Percentiles rank a stretch among this genome's conserved stretches.
phyloP scores from a whole-genome alignment of 2,329 filamentous ascomycete species.

The Colletotrichum sp. region DNA sequence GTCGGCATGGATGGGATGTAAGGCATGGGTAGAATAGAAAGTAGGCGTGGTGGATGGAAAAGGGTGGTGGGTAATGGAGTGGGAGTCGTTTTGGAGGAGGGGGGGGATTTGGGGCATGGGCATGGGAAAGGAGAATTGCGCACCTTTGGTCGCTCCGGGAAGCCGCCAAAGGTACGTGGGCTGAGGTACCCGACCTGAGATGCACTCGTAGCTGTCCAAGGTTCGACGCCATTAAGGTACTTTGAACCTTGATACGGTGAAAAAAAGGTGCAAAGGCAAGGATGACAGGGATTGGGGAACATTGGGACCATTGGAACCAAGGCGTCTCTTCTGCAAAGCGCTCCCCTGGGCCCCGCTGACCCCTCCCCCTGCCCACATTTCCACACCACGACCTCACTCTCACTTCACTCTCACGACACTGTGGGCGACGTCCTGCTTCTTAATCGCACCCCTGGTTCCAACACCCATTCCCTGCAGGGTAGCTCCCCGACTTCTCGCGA shows the following conservation, averaged over 20 bases:
- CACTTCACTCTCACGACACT: slow-evolving; percentile 4
- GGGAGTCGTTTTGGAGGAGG: slow-evolving; percentile 5
- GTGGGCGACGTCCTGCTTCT: not conserved
- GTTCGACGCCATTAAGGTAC: not conserved
- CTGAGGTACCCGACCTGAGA: slow-evolving; percentile 7
- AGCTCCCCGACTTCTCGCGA: slow-evolving; percentile 13
- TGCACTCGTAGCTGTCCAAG: not conserved
- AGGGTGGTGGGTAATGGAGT: slow-evolving; percentile 2
- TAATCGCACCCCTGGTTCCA: slow-evolving; percentile 11
- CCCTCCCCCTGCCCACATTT: not conserved
- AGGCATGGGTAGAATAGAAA: not conserved
- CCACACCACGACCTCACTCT: not conserved
- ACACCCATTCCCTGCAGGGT: not conserved
- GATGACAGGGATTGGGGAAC: slow-evolving; percentile 1
- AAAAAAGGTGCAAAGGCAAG: not conserved
- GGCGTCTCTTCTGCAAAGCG: not conserved
- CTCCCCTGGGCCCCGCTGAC: not conserved
- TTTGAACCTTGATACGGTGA: not conserved
- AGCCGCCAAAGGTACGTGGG: slow-evolving; percentile 14
- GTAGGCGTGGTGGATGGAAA: not conserved
- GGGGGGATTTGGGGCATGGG: slow-evolving; percentile 15
- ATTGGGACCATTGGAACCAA: slow-evolving; percentile 1
- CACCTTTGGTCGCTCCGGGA: slow-evolving; percentile 16
- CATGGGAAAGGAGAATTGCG: slow-evolving; percentile 22
- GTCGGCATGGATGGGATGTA: not conserved